Evolutionary conservation across 2,329 filamentous ascomycete genomes (phyloP).

Genomic region (Talaromyces sp.): DNA sequence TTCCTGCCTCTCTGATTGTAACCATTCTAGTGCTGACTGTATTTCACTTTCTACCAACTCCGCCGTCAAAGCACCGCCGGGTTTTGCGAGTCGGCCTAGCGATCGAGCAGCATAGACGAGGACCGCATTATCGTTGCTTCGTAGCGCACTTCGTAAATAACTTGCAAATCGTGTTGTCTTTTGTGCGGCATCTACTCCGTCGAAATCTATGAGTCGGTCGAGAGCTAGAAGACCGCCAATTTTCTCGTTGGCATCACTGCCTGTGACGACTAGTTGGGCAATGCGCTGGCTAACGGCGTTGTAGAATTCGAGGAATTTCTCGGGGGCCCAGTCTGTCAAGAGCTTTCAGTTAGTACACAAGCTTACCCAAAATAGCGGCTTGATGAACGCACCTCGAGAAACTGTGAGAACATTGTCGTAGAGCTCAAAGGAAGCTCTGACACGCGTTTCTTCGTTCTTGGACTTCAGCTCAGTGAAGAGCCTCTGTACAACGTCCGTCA

Average conservation of each 20-base stretch:
- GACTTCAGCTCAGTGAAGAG: constrained; percentile 57
- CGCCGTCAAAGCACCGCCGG: constrained; percentile 88
- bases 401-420: constrained; percentile 45
- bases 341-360: neutral
- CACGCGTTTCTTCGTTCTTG: constrained; percentile 50
- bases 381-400: constrained; percentile 40
- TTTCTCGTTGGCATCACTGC: constrained; percentile 80
- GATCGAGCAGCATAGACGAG: constrained; percentile 88
- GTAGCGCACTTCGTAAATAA: constrained; percentile 80
- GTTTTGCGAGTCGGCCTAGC: constrained; percentile 83
- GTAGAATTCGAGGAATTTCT: constrained; percentile 72
- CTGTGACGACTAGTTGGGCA: constrained; percentile 73
- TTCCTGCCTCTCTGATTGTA: constrained; percentile 91
- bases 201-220: constrained; percentile 91
- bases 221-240: constrained; percentile 89
- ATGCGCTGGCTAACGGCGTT: constrained; percentile 64
- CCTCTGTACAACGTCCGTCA: constrained; percentile 51
- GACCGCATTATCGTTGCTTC: constrained; percentile 84
- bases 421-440: constrained; percentile 49
- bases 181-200: constrained; percentile 85
- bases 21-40: constrained; percentile 92
- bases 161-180: constrained; percentile 94
- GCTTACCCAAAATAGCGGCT: constrained; percentile 3
- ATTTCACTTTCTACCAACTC: constrained; percentile 96
- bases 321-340: constrained; percentile 67